These are phyloP conservation scores for Fusarium aywerte DNA, from an alignment of 2,329 filamentous ascomycete genomes.

Conservation along the genomic window DNA sequence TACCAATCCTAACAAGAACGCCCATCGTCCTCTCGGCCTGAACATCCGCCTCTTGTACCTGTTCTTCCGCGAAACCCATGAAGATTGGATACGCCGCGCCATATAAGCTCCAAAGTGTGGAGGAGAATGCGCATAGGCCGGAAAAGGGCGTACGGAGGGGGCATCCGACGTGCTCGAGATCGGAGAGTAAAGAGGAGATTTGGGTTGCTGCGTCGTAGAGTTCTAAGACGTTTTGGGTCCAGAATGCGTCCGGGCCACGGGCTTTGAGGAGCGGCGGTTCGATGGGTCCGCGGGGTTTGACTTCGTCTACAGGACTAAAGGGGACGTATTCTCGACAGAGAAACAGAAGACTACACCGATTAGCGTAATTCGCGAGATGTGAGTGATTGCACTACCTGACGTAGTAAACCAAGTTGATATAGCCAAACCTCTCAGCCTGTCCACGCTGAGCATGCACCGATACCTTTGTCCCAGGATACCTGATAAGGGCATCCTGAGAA, in stretches of 20 bases:
- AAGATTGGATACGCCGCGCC: conserved; percentile 38
- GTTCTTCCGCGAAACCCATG: conserved; percentile 23
- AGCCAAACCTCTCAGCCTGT: conserved; percentile 43
- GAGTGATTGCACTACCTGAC: conserved; percentile 9
- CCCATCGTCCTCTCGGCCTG: conserved; percentile 33
- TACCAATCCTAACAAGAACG: conserved; percentile 24
- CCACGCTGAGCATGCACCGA: conserved; percentile 41
- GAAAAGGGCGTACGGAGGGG: conserved; percentile 41
- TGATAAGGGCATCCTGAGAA: conserved; percentile 28
- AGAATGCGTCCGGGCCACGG: conserved; percentile 34
- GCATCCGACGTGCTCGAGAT: conserved; percentile 37
- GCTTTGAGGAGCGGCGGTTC: conserved; percentile 40
- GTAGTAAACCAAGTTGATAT: conserved; percentile 44
- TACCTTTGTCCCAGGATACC: conserved; percentile 38
- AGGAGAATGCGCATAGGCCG: conserved; percentile 37
- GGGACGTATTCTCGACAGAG: conserved; percentile 42
- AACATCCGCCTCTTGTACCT: conserved; percentile 9
- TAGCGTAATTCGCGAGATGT: accelerated
- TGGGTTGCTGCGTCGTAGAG: conserved; percentile 39
- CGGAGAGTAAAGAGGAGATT: conserved; percentile 37
- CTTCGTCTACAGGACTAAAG: conserved; percentile 41
- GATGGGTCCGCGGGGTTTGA: conserved; percentile 38
- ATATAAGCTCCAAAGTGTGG: conserved; percentile 34
- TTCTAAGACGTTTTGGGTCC: conserved; percentile 30
- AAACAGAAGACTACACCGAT: conserved; percentile 20